Conservation (phyloP, 1,284 basidiomycete species). For the Sporisorium graminicola region DNA sequence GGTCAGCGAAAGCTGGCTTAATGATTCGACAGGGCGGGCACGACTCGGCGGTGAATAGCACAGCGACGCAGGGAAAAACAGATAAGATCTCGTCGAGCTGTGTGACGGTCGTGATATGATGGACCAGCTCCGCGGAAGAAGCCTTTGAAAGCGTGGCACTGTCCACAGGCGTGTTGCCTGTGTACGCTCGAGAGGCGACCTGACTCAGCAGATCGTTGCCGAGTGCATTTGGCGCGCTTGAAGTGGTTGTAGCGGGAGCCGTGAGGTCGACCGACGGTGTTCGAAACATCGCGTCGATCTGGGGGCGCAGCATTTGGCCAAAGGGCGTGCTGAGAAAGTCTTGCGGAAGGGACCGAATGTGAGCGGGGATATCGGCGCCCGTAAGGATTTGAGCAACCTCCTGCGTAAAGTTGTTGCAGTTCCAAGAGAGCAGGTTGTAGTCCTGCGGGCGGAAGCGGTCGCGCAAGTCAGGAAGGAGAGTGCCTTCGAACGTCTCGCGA, state of each 20-base stretch:
- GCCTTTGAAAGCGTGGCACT: constrained; percentile 72
- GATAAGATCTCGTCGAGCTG: constrained; percentile 55
- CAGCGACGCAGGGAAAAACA: constrained; percentile 74
- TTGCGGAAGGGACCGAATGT: constrained; percentile 73
- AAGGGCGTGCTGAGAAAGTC: constrained; percentile 92
- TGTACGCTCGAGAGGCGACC: constrained; percentile 75
- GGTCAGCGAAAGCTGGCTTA: constrained; percentile 76
- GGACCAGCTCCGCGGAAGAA: constrained; percentile 75
- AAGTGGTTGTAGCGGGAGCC: constrained; percentile 1
- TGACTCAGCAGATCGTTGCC: constrained; percentile 33
- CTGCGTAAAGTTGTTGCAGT: constrained; percentile 78
- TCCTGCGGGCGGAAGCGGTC: constrained; percentile 80
- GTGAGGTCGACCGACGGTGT: constrained; percentile 17
- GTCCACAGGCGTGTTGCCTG: constrained; percentile 69
- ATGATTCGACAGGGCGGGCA: constrained; percentile 78
- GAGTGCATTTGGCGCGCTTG: background rate
- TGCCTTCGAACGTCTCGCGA: constrained; percentile 80
- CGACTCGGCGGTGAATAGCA: constrained; percentile 77
- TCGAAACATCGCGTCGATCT: constrained; percentile 76
- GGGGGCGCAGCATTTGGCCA: constrained; percentile 84
- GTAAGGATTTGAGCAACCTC: constrained; percentile 73
- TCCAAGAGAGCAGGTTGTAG: constrained; percentile 83
- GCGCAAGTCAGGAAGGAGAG: constrained; percentile 81
- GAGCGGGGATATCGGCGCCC: constrained; percentile 62
- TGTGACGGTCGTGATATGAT: constrained; percentile 18